A percentile compares a stretch with the other conserved stretches of the same genome.
These are phyloP conservation scores for Elsinoe arachidis DNA, from an alignment of 2,329 filamentous ascomycete species.

Conservation along the genomic window DNA sequence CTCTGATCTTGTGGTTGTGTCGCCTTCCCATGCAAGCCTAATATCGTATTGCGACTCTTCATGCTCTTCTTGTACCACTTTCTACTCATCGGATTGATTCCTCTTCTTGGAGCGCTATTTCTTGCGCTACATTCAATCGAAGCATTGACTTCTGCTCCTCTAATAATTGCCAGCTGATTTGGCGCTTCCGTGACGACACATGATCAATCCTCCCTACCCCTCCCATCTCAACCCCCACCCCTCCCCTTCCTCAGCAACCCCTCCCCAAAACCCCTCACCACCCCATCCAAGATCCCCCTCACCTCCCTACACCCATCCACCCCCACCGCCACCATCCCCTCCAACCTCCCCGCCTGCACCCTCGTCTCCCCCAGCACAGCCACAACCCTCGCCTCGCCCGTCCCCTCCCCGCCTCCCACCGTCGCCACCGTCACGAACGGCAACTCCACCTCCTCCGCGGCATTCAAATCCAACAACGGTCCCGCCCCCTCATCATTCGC, in stretches of 20 bases:
- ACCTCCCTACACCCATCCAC: constrained; percentile 88
- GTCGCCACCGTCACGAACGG: constrained; percentile 83
- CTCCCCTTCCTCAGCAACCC: constrained; percentile 45
- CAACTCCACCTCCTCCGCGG: constrained; percentile 74
- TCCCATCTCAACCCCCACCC: background rate
- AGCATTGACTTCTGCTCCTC: no score
- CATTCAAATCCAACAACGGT: constrained; percentile 71
- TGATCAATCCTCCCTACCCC: background rate
- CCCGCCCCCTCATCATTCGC: constrained; percentile 61
- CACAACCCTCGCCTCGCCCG: constrained; percentile 55
- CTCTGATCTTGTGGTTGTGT: background rate
- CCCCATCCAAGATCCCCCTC: constrained; percentile 67
- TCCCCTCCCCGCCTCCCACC: constrained; percentile 40
- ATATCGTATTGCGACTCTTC: no score
- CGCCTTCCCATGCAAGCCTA: background rate
- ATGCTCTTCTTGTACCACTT: no score
- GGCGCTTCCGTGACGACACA: background rate
- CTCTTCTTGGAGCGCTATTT: no score
- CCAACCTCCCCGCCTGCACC: constrained; percentile 70
- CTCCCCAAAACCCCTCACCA: constrained; percentile 63
- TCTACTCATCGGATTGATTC: no score
- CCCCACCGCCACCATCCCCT: constrained; percentile 87
- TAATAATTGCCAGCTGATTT: no score
- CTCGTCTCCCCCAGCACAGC: constrained; percentile 80
- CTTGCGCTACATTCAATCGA: no score